Percentiles rank a stretch among this genome's conserved stretches.
Evolutionary conservation across 176 grass and related monocot species (phyloP).

Genomic region (maize (Zea mays)): Zm-B73-REFERENCE-NAM-5.0 NC_050099.1:174076001-174076500

Average conservation of each 20-base stretch:
- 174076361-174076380: conserved; percentile 98
- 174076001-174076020: neutral
- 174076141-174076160: neutral
- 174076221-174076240: neutral
- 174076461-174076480: conserved; percentile 98
- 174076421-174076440: neutral
- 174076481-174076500: conserved; percentile 99
- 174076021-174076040: neutral
- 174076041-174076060: neutral
- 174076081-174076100: neutral
- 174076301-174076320: conserved; percentile 93
- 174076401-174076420: conserved; percentile 7
- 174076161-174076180: neutral
- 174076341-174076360: conserved; percentile 95
- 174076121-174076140: neutral
- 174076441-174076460: conserved; percentile 52
- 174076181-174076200: neutral
- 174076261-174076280: conserved; percentile 58
- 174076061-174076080: neutral
- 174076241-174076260: neutral
- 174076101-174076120: neutral
- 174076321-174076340: conserved; percentile 93
- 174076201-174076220: neutral
- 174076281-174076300: conserved; percentile 86
- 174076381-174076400: conserved; percentile 29